A percentile compares a stretch with the other conserved stretches of the same genome.
These are phyloP conservation scores for Wickerhamomyces chambardii DNA, from an alignment of 805 yeast species.

Conservation along the genomic window DNA sequence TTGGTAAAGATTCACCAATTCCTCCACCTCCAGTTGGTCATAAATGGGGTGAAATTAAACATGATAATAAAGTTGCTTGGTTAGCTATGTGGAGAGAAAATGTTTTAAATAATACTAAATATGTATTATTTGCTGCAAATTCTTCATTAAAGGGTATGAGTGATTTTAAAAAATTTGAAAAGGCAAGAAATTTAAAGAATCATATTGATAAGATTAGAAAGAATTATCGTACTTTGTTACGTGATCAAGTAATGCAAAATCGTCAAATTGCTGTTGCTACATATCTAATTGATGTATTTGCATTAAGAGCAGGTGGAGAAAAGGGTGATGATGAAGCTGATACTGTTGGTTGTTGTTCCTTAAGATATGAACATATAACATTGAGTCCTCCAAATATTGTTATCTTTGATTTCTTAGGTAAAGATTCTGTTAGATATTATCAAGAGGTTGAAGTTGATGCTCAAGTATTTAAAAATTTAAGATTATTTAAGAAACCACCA, in stretches of 20 bases:
- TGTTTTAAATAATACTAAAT: constrained; percentile 73
- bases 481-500: constrained; percentile 82
- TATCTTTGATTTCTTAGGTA: constrained; percentile 89
- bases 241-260: constrained; percentile 69
- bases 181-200: constrained; percentile 75
- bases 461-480: constrained; percentile 86
- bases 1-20: constrained; percentile 60
- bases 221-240: constrained; percentile 65
- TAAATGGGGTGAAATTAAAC: constrained; percentile 80
- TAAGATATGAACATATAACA: constrained; percentile 83
- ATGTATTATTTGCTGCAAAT: constrained; percentile 85
- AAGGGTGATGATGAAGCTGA: constrained; percentile 97
- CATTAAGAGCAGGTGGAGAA: constrained; percentile 97
- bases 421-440: constrained; percentile 85
- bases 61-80: constrained; percentile 92
- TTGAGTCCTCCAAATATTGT: constrained; percentile 81
- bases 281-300: constrained; percentile 85
- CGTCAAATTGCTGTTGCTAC: constrained; percentile 93
- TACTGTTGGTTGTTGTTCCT: constrained; percentile 95
- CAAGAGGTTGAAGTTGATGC: constrained; percentile 88
- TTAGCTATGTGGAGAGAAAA: constrained; percentile 97
- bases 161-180: constrained; percentile 87
- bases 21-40: constrained; percentile 88
- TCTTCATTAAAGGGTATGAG: constrained; percentile 88
- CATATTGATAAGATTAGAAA: constrained; percentile 65